Evolutionary conservation across 176 grass and related monocot species (phyloP).

Genomic region (Carex parvula): DNA sequence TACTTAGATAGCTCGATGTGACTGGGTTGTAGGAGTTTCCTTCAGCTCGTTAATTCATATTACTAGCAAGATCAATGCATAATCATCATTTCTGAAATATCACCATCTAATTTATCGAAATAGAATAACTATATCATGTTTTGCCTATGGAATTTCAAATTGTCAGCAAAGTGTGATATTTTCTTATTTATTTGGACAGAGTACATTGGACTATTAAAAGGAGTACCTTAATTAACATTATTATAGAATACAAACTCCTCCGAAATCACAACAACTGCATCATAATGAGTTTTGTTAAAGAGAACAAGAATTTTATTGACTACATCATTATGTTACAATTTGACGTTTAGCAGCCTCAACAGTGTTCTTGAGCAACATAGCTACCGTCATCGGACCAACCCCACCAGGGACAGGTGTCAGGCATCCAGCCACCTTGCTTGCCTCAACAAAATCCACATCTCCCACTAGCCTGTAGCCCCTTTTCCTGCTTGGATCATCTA

Average conservation of each 20-base stretch:
- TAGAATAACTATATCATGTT: not conserved
- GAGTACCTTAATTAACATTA: not conserved
- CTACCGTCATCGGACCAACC: slow-evolving; percentile 85
- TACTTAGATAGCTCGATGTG: too few relatives aligned
- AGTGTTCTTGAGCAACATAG: slow-evolving; percentile 89
- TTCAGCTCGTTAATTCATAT: not conserved
- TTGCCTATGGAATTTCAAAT: not conserved
- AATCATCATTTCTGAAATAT: not conserved
- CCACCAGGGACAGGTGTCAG: slow-evolving; percentile 88
- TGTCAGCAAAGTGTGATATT: not conserved
- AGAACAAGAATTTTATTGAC: not conserved
- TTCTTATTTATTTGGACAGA: not conserved
- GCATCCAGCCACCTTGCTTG: slow-evolving; percentile 74
- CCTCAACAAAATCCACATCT: slow-evolving; percentile 73
- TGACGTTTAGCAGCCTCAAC: slow-evolving; percentile 59
- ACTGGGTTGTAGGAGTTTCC: not conserved
- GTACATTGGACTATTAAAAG: slow-evolving; percentile 8
- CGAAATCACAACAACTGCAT: not conserved
- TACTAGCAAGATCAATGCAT: not conserved
- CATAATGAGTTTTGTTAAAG: not conserved
- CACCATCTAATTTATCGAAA: not conserved
- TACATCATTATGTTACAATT: slow-evolving; percentile 30
- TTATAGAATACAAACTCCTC: not conserved
- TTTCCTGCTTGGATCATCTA: slow-evolving; percentile 71
- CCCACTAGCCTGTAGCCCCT: slow-evolving; percentile 75